Evolutionary conservation across 1,284 basidiomycete genomes (phyloP).

Genomic region (Neonothopanus nambi): DNA sequence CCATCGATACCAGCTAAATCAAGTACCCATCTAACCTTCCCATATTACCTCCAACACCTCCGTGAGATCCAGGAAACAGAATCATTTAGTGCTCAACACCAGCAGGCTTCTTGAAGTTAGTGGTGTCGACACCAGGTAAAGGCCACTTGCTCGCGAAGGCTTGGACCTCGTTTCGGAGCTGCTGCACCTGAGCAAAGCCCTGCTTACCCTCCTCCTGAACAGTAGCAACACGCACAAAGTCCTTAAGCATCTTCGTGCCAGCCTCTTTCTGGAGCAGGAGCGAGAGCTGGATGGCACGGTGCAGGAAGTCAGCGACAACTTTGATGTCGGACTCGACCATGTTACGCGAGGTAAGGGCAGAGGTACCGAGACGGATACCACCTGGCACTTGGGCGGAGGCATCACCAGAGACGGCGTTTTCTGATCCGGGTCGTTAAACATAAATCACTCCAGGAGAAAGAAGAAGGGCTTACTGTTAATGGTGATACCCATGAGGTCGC

Average conservation of each 20-base stretch:
- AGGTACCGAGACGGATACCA: conserved; percentile 95
- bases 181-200: conserved; percentile 70
- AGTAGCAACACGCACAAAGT: conserved; percentile 88
- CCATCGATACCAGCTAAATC: conserved; percentile 3
- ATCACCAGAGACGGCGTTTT: conserved; percentile 97
- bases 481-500: conserved; percentile 94
- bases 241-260: conserved; percentile 92
- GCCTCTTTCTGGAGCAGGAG: conserved; percentile 91
- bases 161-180: conserved; percentile 75
- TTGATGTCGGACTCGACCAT: conserved; percentile 90
- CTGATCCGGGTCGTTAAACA: conserved; percentile 37
- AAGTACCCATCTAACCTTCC: not conserved
- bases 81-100: conserved; percentile 56
- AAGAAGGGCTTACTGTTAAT: conserved; percentile 75
- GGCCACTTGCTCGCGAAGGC: conserved; percentile 88
- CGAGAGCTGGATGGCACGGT: conserved; percentile 89
- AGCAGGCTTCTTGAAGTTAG: conserved; percentile 59
- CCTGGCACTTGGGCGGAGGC: conserved; percentile 94
- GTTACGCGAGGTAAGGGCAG: conserved; percentile 92
- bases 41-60: not conserved
- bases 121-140: conserved; percentile 85
- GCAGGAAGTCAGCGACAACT: conserved; percentile 88
- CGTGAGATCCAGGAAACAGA: conserved; percentile 2
- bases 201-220: conserved; percentile 69
- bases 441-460: conserved; percentile 1